A percentile compares a stretch with the other conserved stretches of the same genome.
Evolutionary conservation across 352 stramenopile species (phyloP).

Genomic region (Phytophthora macrochlamydospora): DNA sequence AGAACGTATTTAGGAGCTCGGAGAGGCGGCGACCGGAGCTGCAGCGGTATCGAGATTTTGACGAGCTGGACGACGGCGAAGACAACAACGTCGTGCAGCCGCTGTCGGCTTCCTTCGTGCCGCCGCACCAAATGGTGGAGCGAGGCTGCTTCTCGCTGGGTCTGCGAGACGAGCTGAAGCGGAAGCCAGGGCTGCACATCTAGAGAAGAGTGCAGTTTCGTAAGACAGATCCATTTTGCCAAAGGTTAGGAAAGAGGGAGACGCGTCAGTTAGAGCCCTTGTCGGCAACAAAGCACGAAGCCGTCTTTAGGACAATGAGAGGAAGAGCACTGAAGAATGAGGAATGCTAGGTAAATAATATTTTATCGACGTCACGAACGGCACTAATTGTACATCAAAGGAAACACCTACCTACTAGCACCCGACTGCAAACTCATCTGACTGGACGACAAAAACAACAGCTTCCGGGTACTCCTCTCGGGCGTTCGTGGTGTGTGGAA

Average conservation of each 20-base stretch:
- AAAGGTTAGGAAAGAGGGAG: slow-evolving; percentile 1
- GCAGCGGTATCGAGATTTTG: slow-evolving; percentile 17
- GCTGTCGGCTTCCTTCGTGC: slow-evolving; percentile 72
- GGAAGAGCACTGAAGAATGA: not conserved
- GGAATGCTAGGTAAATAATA: not conserved
- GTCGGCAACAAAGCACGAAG: slow-evolving; percentile 16
- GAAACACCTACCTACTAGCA: not conserved
- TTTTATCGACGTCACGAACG: not conserved
- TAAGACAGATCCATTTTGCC: slow-evolving; percentile 21
- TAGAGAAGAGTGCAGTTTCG: slow-evolving; percentile 13
- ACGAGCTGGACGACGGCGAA: slow-evolving; percentile 33
- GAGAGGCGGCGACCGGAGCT: slow-evolving; percentile 11
- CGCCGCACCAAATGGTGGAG: slow-evolving; percentile 74
- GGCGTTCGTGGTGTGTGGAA: slow-evolving; percentile 29
- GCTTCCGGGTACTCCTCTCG: slow-evolving; percentile 13
- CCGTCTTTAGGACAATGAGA: not conserved
- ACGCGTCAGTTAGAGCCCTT: slow-evolving; percentile 18
- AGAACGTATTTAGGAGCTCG: slow-evolving; percentile 34
- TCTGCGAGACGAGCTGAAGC: slow-evolving; percentile 73
- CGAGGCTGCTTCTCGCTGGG: slow-evolving; percentile 76
- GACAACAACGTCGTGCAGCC: slow-evolving; percentile 30
- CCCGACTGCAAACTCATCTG: not conserved
- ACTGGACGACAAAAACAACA: slow-evolving; percentile 10
- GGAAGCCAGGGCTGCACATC: slow-evolving; percentile 38
- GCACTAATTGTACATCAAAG: no score